Conservation (phyloP, 2,329 filamentous ascomycete species). For the Fusarium humuli region DNA sequence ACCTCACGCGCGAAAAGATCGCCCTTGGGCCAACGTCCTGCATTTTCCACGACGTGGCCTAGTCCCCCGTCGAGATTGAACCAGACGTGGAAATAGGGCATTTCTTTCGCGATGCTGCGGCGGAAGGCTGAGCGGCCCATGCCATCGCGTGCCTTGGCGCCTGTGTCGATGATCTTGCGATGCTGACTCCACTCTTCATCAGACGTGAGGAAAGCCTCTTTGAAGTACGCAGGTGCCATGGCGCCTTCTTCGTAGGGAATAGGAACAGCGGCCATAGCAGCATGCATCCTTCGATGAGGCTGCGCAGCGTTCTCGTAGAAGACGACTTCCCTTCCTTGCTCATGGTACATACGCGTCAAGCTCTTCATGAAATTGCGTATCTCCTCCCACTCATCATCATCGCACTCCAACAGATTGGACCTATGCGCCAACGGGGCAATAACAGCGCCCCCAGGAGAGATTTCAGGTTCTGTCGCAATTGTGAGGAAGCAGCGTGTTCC, state of each 20-base stretch:
- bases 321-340: constrained; percentile 89
- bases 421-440: constrained; percentile 91
- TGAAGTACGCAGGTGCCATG: constrained; percentile 93
- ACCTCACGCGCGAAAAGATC: constrained; percentile 94
- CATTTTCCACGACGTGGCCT: constrained; percentile 91
- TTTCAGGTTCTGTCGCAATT: constrained; percentile 87
- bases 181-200: constrained; percentile 98
- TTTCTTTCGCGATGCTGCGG: constrained; percentile 86
- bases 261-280: constrained; percentile 86
- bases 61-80: constrained; percentile 92
- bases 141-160: constrained; percentile 68
- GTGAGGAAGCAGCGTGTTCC: constrained; percentile 90
- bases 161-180: constrained; percentile 92
- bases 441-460: constrained; percentile 84
- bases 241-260: constrained; percentile 92
- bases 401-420: constrained; percentile 93
- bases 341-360: constrained; percentile 92
- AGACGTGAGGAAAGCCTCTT: constrained; percentile 86
- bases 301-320: constrained; percentile 98
- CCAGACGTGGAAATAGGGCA: constrained; percentile 99
- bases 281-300: constrained; percentile 82
- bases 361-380: constrained; percentile 99
- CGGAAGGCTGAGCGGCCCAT: constrained; percentile 86
- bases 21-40: constrained; percentile 84
- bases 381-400: constrained; percentile 99